Evolutionary conservation across 192 early-diverging fungal species (phyloP), one percentile per base, ranked within the genome.

Genomic region (Umbelopsis vinacea): DNA sequence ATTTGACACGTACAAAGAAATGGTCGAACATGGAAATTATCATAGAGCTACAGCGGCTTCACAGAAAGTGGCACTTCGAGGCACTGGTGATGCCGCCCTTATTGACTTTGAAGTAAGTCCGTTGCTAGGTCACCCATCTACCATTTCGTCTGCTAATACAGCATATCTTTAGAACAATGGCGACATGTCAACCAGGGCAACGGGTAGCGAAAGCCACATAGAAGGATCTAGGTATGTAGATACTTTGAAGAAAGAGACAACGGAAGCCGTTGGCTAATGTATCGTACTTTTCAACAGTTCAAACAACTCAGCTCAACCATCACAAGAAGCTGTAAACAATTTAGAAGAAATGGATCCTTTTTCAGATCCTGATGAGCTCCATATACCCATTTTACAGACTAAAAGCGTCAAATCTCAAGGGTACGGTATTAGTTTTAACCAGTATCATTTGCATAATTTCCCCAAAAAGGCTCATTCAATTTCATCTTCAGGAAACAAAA

Each of bases 1-100:
- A 6, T 84, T 84, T 52, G 77, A 81, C 9, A 76, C 81, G 0
- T 84, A 84, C 43, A 78, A 82, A 33, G 81, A 84, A 35, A 84
- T 84, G 83, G 72, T 84, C 63, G 83, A 84, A 47, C 73, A 79
- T 35, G 76, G 78, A 46, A 73, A 78, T 24, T 23, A 80, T 29
- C 71, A 40, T 45, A 55, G 68, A 47, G 81, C 79, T 5, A 82
- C 73, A 26, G 73, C 75, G 53, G 78, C 71, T 1, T 84, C 83
- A 38, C 63, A 73, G 47, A 48, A 70, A 40, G 69, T 70, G 11
- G 21, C 33, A 14, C 53, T 53, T 54, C 69, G 69, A 9, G 69
- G 69, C 37, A 70, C 69, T 29, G 69, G 48, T 11, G 57, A 63
- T 3, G 9, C 33, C 26, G 33, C 15, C 2, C 19, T 63, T 22